Percentiles rank a stretch among this genome's conserved stretches.
These are phyloP conservation scores for Ceratobasidium sp. DNA, from an alignment of 1,284 basidiomycete genomes.

Conservation along the genomic window DNA sequence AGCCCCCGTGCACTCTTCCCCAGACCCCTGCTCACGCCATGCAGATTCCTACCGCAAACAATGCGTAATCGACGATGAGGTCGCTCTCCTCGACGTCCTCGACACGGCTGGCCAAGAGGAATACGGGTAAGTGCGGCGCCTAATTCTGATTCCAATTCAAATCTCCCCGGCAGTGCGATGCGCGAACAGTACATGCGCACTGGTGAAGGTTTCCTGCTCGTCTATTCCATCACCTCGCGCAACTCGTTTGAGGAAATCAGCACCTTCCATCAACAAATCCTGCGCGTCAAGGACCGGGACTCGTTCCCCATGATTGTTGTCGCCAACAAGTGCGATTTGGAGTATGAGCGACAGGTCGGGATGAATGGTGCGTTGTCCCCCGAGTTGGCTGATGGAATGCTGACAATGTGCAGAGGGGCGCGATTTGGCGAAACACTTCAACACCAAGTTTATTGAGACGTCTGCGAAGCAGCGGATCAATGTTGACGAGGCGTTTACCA, in stretches of 20 bases:
- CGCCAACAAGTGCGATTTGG: constrained; percentile 98
- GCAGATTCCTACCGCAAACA: constrained; percentile 95
- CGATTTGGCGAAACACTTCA: constrained; percentile 95
- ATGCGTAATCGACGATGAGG: constrained; percentile 97
- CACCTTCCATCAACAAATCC: constrained; percentile 97
- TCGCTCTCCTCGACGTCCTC: constrained; percentile 94
- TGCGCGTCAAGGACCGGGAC: constrained; percentile 97
- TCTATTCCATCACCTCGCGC: constrained; percentile 98
- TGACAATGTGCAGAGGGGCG: constrained; percentile 78
- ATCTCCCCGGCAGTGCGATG: constrained; percentile 73
- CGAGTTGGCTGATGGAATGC: background rate
- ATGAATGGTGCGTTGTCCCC: constrained; percentile 75
- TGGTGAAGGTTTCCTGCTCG: constrained; percentile 97
- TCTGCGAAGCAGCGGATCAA: constrained; percentile 99
- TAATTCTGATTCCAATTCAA: background rate
- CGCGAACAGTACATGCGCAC: constrained; percentile 97
- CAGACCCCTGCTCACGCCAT: constrained; percentile 4
- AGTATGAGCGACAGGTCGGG: constrained; percentile 97
- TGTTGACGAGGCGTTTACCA: constrained; percentile 98
- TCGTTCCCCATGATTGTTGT: constrained; percentile 97
- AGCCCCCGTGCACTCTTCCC: constrained; percentile 40
- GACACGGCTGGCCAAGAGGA: constrained; percentile 99
- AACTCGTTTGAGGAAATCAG: constrained; percentile 98
- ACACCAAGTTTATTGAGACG: constrained; percentile 97
- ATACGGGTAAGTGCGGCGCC: constrained; percentile 77